These are phyloP conservation scores for Styphnolobium japonicum DNA, from an alignment of 306 rosid genomes.

Conservation along the genomic window DNA sequence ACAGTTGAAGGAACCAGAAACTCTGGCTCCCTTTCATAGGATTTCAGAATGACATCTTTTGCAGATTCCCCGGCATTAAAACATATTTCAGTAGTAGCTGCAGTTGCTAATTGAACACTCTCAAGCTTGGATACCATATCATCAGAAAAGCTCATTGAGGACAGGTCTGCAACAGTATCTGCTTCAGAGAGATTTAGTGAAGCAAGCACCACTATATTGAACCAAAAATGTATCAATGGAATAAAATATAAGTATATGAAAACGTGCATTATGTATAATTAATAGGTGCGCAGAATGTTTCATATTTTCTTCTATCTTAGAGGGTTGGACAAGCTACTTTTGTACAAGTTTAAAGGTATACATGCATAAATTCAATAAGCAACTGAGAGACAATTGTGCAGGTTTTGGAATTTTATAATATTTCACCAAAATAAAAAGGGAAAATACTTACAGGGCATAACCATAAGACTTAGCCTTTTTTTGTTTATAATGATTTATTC, in stretches of 20 bases:
- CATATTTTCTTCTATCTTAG: conserved; percentile 5
- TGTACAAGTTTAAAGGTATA: neutral
- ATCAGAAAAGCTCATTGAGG: conserved; percentile 18
- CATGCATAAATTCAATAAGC: neutral
- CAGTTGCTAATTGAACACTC: neutral
- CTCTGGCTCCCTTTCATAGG: neutral
- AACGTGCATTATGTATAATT: neutral
- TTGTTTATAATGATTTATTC: neutral
- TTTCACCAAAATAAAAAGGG: neutral
- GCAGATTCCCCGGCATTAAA: conserved; percentile 9
- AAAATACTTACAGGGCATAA: neutral
- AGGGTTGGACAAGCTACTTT: neutral
- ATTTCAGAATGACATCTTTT: neutral
- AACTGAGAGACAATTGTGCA: conserved; percentile 8
- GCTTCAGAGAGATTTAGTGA: neutral
- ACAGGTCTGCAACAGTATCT: conserved; percentile 15
- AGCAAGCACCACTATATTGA: neutral
- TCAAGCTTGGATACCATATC: conserved; percentile 5
- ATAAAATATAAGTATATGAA: neutral
- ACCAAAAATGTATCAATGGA: conserved; percentile 2
- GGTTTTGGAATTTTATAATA: neutral
- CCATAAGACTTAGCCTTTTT: neutral
- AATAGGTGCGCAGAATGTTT: neutral
- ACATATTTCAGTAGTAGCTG: conserved; percentile 18
- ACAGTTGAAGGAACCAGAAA: neutral